These are phyloP conservation scores for Angomonas deanei DNA, from an alignment of 208 protist species.

Conservation along the genomic window DNA sequence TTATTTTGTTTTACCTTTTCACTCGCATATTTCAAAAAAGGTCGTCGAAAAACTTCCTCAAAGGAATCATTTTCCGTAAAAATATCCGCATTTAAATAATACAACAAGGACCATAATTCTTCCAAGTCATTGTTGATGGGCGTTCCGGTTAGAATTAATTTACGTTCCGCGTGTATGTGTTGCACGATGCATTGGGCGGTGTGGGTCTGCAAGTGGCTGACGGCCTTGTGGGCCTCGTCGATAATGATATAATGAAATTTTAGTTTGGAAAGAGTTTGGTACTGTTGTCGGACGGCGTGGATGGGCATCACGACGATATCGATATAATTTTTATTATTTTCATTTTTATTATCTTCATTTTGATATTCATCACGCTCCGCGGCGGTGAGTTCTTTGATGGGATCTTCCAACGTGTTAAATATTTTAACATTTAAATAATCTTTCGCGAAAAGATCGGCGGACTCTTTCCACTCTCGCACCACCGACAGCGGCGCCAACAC, in stretches of 20 bases:
- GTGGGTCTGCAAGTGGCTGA: constrained; percentile 44
- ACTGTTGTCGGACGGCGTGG: constrained; percentile 21
- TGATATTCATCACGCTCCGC: not conserved
- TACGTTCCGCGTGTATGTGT: constrained; percentile 23
- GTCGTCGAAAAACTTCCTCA: constrained; percentile 83
- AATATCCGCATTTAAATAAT: constrained; percentile 95
- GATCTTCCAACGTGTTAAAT: constrained; percentile 23
- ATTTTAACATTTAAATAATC: constrained; percentile 32
- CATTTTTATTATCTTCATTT: not conserved
- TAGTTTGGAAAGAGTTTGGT: constrained; percentile 17
- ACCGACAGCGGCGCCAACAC: constrained; percentile 86
- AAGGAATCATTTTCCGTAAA: constrained; percentile 92
- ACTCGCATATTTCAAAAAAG: constrained; percentile 40
- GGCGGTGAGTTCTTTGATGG: not conserved
- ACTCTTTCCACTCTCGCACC: constrained; percentile 92
- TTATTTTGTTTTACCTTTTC: not conserved
- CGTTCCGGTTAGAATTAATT: constrained; percentile 94
- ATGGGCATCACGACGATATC: constrained; percentile 49
- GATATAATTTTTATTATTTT: not conserved
- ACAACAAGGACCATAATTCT: constrained; percentile 98
- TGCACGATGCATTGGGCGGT: constrained; percentile 31
- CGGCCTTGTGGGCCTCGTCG: constrained; percentile 78
- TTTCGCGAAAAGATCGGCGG: constrained; percentile 84
- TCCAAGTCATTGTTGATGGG: constrained; percentile 98
- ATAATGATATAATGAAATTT: constrained; percentile 64